Percentiles rank a stretch among this genome's conserved stretches.
phyloP scores from a whole-genome alignment of 768 basidiomycete genomes.

The Termitomyces sp. region DNA sequence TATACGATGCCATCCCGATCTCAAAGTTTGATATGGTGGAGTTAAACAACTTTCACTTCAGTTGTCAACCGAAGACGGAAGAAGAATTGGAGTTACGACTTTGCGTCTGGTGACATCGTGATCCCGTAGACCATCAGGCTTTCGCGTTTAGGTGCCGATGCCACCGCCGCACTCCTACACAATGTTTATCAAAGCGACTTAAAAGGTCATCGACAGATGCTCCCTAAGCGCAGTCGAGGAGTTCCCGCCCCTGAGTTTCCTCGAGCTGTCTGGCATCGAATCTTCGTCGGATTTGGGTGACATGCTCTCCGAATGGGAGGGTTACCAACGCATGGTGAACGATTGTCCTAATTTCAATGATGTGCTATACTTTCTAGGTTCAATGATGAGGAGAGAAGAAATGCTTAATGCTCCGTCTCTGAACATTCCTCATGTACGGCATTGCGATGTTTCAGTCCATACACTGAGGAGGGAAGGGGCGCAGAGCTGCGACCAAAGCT shows the following conservation, averaged over 20 bases:
- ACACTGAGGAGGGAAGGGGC: neutral
- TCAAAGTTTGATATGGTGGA: no score
- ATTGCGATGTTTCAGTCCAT: neutral
- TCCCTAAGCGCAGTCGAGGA: no score
- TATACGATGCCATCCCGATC: no score
- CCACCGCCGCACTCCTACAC: neutral
- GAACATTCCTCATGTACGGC: neutral
- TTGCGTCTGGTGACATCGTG: neutral
- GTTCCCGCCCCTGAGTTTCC: neutral
- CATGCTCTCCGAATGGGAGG: conserved; percentile 17
- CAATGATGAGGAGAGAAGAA: neutral
- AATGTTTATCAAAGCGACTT: neutral
- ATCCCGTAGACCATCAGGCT: neutral
- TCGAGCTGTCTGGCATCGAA: conserved; percentile 41
- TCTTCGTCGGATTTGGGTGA: conserved; percentile 52
- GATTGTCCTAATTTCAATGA: no score
- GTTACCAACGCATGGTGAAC: neutral
- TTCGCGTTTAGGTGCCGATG: neutral
- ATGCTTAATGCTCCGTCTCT: conserved; percentile 33
- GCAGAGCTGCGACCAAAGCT: neutral
- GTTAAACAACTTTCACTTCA: no score
- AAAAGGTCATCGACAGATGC: no score
- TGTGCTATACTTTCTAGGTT: no score
- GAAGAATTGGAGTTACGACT: neutral
- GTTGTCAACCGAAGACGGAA: no score